A percentile compares a stretch with the other conserved stretches of the same genome.
Conservation (phyloP, 116 monocot genomes). For the Phalaenopsis hybrid region DNA sequence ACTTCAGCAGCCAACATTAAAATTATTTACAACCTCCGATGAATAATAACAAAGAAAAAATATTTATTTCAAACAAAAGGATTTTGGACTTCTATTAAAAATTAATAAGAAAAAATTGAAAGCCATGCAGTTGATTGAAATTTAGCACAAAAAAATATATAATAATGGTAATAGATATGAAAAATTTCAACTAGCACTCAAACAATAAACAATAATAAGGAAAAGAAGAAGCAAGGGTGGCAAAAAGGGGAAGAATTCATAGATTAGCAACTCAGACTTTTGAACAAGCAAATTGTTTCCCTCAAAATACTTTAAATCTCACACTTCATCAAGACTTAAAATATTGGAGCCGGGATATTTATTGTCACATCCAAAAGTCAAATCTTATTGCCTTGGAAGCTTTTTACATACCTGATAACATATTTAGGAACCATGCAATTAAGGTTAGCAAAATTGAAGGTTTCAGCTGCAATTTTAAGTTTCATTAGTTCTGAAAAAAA, state of each 20-base stretch:
- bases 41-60: background rate
- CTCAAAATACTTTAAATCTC: background rate
- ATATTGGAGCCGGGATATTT: background rate
- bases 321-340: background rate
- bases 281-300: background rate
- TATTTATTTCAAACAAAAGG: background rate
- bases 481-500: too few species aligned
- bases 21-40: background rate
- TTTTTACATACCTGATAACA: background rate
- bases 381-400: background rate
- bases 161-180: background rate
- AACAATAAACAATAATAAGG: background rate
- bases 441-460: too few species aligned
- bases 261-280: too few species aligned
- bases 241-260: background rate
- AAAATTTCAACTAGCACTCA: background rate
- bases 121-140: background rate
- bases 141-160: background rate
- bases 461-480: too few species aligned
- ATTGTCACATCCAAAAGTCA: background rate
- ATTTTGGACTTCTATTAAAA: background rate
- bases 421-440: background rate
- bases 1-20: background rate
- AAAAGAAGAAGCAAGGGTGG: background rate
- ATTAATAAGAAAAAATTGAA: background rate